phyloP scores from a whole-genome alignment of 225 moss, liverwort and hornwort genomes.

The Pseudisothecium myosuroides region DNA sequence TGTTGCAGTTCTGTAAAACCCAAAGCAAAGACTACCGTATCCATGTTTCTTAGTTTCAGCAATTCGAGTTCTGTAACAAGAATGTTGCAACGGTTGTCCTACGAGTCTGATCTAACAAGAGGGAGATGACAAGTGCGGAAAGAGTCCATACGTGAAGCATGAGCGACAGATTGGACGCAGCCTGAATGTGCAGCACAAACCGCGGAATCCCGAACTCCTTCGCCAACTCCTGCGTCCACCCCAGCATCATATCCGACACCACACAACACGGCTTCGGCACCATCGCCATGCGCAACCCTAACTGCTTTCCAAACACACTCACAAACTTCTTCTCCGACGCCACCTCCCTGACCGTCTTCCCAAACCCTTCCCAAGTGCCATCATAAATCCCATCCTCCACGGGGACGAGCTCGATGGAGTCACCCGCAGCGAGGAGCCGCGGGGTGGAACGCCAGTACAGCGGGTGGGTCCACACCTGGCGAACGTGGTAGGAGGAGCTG shows the following conservation, averaged over 20 bases:
- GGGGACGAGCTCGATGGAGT: background rate
- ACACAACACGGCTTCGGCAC: background rate
- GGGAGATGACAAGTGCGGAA: background rate
- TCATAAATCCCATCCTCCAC: too few species aligned
- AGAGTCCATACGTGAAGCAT: background rate
- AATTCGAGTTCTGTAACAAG: background rate
- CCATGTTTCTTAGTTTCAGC: background rate
- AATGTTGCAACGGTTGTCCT: background rate
- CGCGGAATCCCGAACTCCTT: background rate
- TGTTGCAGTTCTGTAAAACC: too few species aligned
- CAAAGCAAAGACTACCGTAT: too few species aligned
- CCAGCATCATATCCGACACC: background rate
- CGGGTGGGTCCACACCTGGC: background rate
- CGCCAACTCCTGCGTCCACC: background rate
- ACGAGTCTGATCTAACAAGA: background rate
- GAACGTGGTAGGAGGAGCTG: background rate
- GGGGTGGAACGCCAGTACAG: background rate
- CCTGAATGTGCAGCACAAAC: background rate
- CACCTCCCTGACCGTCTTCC: background rate
- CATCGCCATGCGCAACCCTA: background rate
- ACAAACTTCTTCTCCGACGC: background rate
- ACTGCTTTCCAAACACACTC: background rate
- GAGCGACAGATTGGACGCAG: slow-evolving; percentile 10
- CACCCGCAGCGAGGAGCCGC: background rate
- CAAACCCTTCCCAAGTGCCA: background rate